Evolutionary conservation across 805 yeast genomes (phyloP), one percentile per base, ranked within the genome.

Genomic region (Saccharomycopsis capsularis): DNA sequence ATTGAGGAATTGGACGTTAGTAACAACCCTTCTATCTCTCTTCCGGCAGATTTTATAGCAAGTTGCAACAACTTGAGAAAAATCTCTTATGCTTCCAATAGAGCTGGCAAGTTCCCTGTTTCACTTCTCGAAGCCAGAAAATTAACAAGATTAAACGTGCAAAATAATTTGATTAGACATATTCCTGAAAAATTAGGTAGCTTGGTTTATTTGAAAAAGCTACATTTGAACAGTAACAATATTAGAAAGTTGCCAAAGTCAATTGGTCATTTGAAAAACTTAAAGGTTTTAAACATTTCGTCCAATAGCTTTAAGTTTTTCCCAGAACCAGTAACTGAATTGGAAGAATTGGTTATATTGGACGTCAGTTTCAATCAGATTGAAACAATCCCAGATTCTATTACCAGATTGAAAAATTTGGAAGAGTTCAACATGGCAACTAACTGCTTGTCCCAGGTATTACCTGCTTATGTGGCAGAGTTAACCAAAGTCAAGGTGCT

Each of bases 341-440:
- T 91, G 53, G 60, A 70, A 0, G 75, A 74, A 45, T 70, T 91
- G 47, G 66, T 70, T 39, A 82, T 82, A 47, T 69, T 93, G 54
- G 95, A 91, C 60, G 60, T 91, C 39, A 85, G 96, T 0, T 90
- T 87, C 64, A 93, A 93, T 63, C 76, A 78, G 45, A 75, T 93
- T 25, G 65, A 73, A 2, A 51, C 52, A 2, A 56, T 93, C 1
- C 95, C 97, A 0, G 70, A 65, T 11, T 71, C 80, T 2, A 72
- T 88, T 29, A 76, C 79, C 15, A 69, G 74, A 21, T 66, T 91
- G 52, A 68, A 65, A 1, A 76, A 80, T 23, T 68, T 93, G 39
- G 81, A 80, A 42, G 81, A 79, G 52, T 71, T 91, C 55, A 83
- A 82, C 56, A 65, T 90, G 39, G 81, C 90, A 30, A 87, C 89